Evolutionary conservation across 176 grass and related monocot genomes (phyloP), one percentile per base, ranked within the genome.

Genomic region (Alopecurus myosuroides): DNA sequence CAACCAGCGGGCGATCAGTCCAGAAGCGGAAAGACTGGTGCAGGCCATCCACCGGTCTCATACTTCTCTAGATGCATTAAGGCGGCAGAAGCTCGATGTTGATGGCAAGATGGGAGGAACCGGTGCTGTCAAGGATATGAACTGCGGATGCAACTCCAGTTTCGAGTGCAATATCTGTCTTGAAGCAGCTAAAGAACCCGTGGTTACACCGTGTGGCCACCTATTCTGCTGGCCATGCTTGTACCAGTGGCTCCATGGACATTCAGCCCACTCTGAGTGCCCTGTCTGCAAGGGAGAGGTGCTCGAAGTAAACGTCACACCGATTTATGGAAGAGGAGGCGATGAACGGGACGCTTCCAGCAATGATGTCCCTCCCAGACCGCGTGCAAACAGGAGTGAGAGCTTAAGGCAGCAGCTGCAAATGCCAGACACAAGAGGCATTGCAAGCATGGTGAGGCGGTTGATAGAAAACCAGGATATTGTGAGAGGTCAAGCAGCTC

Each of bases 201-300:
- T 98, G 65, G 89, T 98, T 55, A 98, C 97, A 23, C 76, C 85
- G 5, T 98, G 97, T 25, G 93, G 97, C 30, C 97, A 98, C 81
- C 89, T 98, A 31, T 98, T 92, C 76, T 98, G 97, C 60, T 98
- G 97, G 97, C 63, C 88, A 69, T 98, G 97, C 77, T 86, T 98
- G 79, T 96, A 92, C 57, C 85, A 55, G 69, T 96, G 93, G 97
- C 86, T 98, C 52, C 68, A 87, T 67, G 74, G 22, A 4, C 91
- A 92, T 76, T 75, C 88, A 48, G 28, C 69, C 9, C 44, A 85
- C 31, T 78, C 84, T 39, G 91, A 96, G 69, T 98, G 97, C 64
- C 97, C 97, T 77, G 93, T 95, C 12, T 98, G 97, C 77, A 98
- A 92, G 58, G 91, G 91, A 12, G 83, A 92, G 81, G 85, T 98